These are phyloP conservation scores for Vaccinium corymbosum DNA, from an alignment of 148 eudicot species.

Conservation along the genomic window DNA sequence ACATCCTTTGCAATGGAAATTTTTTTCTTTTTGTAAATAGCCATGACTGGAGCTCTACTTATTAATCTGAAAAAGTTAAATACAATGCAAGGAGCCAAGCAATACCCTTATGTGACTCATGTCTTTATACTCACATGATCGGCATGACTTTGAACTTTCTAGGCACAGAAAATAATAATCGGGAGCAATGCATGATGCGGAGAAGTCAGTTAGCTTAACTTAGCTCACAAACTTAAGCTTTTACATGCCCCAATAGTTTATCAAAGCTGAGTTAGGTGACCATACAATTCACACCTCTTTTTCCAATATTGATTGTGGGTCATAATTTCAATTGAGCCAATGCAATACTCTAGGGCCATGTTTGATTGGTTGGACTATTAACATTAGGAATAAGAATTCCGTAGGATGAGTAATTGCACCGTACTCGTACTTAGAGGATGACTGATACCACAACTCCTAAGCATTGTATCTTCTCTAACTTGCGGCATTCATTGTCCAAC, in stretches of 20 bases:
- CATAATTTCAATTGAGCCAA: neutral
- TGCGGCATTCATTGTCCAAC: neutral
- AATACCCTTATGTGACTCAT: neutral
- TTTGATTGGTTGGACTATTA: neutral
- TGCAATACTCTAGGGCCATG: neutral
- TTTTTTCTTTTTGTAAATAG: neutral
- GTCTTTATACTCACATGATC: neutral
- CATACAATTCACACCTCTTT: neutral
- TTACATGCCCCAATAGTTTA: neutral
- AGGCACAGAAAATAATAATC: neutral
- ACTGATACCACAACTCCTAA: neutral
- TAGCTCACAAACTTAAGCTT: neutral
- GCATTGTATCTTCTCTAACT: neutral
- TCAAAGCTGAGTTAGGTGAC: neutral
- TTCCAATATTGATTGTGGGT: neutral
- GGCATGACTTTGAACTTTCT: neutral
- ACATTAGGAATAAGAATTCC: neutral
- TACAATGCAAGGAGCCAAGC: neutral
- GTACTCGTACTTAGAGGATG: neutral
- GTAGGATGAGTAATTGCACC: neutral
- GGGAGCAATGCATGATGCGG: neutral
- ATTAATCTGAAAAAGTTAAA: neutral
- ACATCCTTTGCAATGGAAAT: neutral
- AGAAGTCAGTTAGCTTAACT: neutral
- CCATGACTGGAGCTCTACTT: constrained; percentile 1